Percentiles rank a stretch among this genome's conserved stretches.
Conservation (phyloP, 495 filamentous ascomycete genomes). For the Penicillium nucicola region DNA sequence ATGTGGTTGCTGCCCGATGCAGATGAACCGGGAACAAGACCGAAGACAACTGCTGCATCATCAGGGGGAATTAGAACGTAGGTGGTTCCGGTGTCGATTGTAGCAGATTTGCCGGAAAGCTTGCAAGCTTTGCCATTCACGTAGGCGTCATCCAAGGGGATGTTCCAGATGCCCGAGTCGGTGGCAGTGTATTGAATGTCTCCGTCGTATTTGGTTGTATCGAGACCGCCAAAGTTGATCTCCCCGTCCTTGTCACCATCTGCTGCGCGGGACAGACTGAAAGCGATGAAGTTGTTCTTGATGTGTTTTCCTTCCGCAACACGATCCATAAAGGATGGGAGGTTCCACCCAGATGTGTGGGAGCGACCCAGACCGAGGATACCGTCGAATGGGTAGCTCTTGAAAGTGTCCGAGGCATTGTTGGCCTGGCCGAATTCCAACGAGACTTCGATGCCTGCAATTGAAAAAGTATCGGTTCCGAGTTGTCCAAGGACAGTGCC, state of each 20-base stretch:
- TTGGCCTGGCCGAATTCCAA: slow-evolving; percentile 69
- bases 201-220: slow-evolving; percentile 62
- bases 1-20: slow-evolving; percentile 53
- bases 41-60: slow-evolving; percentile 64
- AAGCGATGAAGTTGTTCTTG: slow-evolving; percentile 60
- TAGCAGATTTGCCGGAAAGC: slow-evolving; percentile 53
- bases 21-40: slow-evolving; percentile 57
- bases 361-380: slow-evolving; percentile 72
- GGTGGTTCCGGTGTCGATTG: slow-evolving; percentile 81
- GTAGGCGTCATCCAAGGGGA: slow-evolving; percentile 60
- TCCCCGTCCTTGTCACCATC: slow-evolving; percentile 69
- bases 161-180: slow-evolving; percentile 56
- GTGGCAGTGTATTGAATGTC: slow-evolving; percentile 60
- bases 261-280: slow-evolving; percentile 60
- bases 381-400: slow-evolving; percentile 78
- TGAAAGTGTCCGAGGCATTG: slow-evolving; percentile 64
- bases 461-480: slow-evolving; percentile 58
- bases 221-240: slow-evolving; percentile 70
- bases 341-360: slow-evolving; percentile 36
- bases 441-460: slow-evolving; percentile 60
- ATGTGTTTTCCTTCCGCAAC: slow-evolving; percentile 57
- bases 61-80: slow-evolving; percentile 63
- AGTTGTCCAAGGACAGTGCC: slow-evolving; percentile 63
- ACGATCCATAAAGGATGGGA: slow-evolving; percentile 60
- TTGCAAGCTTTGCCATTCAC: slow-evolving; percentile 52